phyloP scores from a whole-genome alignment of 202 grass and related monocot genomes.

The Eragrostis tef region DNA sequence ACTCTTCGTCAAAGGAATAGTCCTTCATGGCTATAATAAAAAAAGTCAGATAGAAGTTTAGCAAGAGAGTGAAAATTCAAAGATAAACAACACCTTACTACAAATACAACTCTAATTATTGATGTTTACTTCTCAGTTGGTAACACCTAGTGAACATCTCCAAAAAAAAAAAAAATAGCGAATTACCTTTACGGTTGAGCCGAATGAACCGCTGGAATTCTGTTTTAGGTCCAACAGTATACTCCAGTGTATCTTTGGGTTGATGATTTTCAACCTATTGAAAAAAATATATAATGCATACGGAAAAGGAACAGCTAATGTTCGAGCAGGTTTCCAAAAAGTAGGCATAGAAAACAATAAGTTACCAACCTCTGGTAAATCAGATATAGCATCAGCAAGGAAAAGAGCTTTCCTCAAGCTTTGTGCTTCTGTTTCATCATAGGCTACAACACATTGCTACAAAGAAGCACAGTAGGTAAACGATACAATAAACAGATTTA shows the following conservation, averaged over 20 bases:
- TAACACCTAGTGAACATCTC: neutral
- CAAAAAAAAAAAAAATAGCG: too few relatives aligned
- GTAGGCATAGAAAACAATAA: neutral
- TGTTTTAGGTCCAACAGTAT: conserved; percentile 38
- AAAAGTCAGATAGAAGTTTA: neutral
- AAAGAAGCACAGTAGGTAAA: too few relatives aligned
- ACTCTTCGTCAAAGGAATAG: conserved; percentile 44
- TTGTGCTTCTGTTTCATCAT: conserved; percentile 43
- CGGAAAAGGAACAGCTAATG: neutral
- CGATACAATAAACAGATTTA: conserved; percentile 8
- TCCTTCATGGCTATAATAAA: conserved; percentile 48
- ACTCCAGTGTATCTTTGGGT: conserved; percentile 51
- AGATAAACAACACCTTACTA: neutral
- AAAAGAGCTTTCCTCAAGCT: conserved; percentile 50
- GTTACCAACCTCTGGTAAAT: conserved; percentile 53
- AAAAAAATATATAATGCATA: conserved; percentile 3
- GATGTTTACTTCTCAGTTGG: neutral
- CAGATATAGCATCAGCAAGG: conserved; percentile 68
- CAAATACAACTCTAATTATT: neutral
- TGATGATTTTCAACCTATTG: conserved; percentile 61
- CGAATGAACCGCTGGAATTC: conserved; percentile 66
- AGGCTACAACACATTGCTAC: conserved; percentile 66
- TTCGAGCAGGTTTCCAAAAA: neutral
- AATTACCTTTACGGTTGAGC: conserved; percentile 51
- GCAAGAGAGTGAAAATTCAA: neutral